These are phyloP conservation scores for Fusarium sp. DNA, from an alignment of 2,329 filamentous ascomycete species.

Conservation along the genomic window DNA sequence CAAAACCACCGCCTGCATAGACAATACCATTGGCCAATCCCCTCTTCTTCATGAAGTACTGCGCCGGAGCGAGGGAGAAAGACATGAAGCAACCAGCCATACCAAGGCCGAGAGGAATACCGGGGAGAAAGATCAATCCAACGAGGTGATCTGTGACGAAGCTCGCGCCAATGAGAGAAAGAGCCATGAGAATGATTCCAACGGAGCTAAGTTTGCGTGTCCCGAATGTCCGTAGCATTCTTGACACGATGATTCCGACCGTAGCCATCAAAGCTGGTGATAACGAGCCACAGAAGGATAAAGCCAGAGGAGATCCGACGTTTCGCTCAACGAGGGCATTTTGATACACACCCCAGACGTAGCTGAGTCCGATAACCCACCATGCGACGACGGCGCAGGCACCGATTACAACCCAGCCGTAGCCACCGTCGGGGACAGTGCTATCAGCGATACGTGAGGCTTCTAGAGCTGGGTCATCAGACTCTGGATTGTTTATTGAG, in stretches of 20 bases:
- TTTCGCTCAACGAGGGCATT: slow-evolving; percentile 63
- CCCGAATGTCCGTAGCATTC: slow-evolving; percentile 24
- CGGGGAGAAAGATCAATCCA: slow-evolving; percentile 46
- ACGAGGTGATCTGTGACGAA: slow-evolving; percentile 41
- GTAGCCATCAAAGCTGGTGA: slow-evolving; percentile 40
- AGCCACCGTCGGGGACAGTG: slow-evolving; percentile 45
- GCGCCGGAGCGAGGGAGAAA: slow-evolving; percentile 50
- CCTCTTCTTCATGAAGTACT: slow-evolving; percentile 66
- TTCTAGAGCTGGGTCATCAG: slow-evolving; percentile 36
- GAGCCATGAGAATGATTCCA: slow-evolving; percentile 1
- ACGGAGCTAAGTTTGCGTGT: slow-evolving; percentile 24
- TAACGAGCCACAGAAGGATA: slow-evolving; percentile 69
- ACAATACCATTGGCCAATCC: slow-evolving; percentile 68
- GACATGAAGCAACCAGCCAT: slow-evolving; percentile 48
- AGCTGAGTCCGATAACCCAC: slow-evolving; percentile 68
- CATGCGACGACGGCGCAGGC: slow-evolving; percentile 47
- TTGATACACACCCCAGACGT: slow-evolving; percentile 72
- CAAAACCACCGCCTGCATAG: slow-evolving; percentile 66
- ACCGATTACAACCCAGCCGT: slow-evolving; percentile 45
- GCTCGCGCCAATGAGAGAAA: slow-evolving; percentile 26
- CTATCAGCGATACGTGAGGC: slow-evolving; percentile 39
- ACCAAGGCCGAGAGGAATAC: slow-evolving; percentile 42
- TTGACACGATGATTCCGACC: slow-evolving; percentile 22
- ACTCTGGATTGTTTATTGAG: accelerated
- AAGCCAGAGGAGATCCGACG: slow-evolving; percentile 59